A percentile compares a stretch with the other conserved stretches of the same genome.
phyloP scores from a whole-genome alignment of 352 stramenopile genomes.

The Aphanomyces stellatus region DNA sequence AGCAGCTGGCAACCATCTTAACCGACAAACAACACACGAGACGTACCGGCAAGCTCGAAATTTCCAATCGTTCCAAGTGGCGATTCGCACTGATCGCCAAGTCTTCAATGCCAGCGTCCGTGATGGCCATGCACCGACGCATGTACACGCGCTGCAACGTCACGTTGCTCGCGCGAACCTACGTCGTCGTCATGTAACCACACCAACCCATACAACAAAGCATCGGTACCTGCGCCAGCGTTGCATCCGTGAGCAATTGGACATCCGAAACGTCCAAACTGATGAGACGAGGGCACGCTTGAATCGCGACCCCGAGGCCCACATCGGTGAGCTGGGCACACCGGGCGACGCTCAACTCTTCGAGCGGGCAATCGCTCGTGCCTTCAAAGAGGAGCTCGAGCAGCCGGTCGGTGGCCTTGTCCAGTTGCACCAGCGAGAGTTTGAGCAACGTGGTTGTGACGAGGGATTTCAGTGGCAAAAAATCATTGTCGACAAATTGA shows the following conservation, averaged over 20 bases:
- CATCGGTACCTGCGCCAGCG: slow-evolving; percentile 44
- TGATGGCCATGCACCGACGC: slow-evolving; percentile 49
- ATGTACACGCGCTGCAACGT: slow-evolving; percentile 46
- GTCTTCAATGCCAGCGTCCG: slow-evolving; percentile 45
- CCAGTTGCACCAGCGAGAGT: slow-evolving; percentile 69
- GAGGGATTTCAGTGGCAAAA: slow-evolving; percentile 38
- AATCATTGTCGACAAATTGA: slow-evolving; percentile 49
- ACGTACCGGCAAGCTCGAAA: slow-evolving; percentile 69
- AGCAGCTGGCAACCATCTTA: background rate
- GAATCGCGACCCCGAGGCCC: slow-evolving; percentile 27
- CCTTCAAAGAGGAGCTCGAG: slow-evolving; percentile 35
- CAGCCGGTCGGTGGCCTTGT: slow-evolving; percentile 54
- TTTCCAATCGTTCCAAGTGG: slow-evolving; percentile 53
- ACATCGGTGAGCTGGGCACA: slow-evolving; percentile 59
- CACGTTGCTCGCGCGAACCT: slow-evolving; percentile 46
- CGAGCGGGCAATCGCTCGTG: slow-evolving; percentile 30
- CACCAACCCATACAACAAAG: background rate
- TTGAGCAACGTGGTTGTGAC: slow-evolving; percentile 56
- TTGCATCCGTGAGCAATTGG: slow-evolving; percentile 49
- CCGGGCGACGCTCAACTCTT: slow-evolving; percentile 59
- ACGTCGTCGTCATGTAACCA: background rate
- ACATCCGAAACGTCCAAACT: slow-evolving; percentile 60
- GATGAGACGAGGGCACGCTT: background rate
- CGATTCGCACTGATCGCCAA: slow-evolving; percentile 44
- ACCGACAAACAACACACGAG: background rate